Evolutionary conservation across 2,329 filamentous ascomycete species (phyloP), one percentile per base, ranked within the genome.

Genomic region (Remersonia thermophila): DNA sequence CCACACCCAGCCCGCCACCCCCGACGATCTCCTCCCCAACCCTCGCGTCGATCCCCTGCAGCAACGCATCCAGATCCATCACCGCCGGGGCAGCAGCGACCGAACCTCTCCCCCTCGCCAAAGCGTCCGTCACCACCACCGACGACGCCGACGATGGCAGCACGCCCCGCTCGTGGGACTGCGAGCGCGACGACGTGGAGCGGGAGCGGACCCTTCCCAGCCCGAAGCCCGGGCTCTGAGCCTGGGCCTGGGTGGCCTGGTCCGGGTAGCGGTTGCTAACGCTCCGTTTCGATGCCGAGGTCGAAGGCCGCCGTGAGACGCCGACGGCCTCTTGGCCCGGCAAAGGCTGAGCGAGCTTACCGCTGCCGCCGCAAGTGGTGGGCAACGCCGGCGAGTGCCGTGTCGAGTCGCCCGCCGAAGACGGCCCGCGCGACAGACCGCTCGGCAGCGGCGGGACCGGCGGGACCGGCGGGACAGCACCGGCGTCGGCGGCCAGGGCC

Each of bases 381-480:
- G 37, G 23, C 15, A 25, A n/a, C 4, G 13, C 15, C 12, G 43
- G 30, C 15, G 45, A 42, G 9, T 48, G 44, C 18, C 48, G 23
- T 10, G 11, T 18, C 44, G 20, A 5, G 5, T 9, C 20, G 20
- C 5, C 20, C 5, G 5, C 20, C 20, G 20, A 23, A 9, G n/a
- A n/a, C n/a, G 20, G 20, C 5, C 5, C 20, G 20, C 20, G 20
- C 5, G 20, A 23, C 6, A 57, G 34, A 1, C 45, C 46, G 3
- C 49, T 49, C 11, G 70, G 71, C 43, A 76, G 52, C 1, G 69
- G 69, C 5, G 71, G 71, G 10, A 76, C 71, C 1, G 69, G 69
- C 5, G 71, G 71, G 10, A 76, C 71, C 0, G 71, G 71, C 3
- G 71, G 71, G 7, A 74, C 67, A 5, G 53, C 47, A 12, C 55